phyloP scores from a whole-genome alignment of 2,329 filamentous ascomycete species.

The Penicillium freii region DNA sequence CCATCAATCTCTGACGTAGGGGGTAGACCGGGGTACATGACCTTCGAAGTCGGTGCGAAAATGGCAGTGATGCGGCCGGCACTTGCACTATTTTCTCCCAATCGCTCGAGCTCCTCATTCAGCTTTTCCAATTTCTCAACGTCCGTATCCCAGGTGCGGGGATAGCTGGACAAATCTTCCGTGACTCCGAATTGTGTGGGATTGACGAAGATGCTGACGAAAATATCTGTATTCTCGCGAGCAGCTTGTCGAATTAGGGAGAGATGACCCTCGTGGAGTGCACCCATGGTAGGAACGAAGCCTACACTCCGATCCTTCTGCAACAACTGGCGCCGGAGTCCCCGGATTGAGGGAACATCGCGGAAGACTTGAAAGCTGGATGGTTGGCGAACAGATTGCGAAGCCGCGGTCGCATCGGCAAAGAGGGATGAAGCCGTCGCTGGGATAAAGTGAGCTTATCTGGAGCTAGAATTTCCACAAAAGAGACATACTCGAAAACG shows the following conservation, averaged over 20 bases:
- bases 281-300: conserved; percentile 96
- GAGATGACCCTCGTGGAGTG: conserved; percentile 87
- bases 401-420: conserved; percentile 21
- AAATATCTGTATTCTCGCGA: conserved; percentile 76
- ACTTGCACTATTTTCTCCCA: conserved; percentile 38
- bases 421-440: conserved; percentile 27
- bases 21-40: conserved; percentile 85
- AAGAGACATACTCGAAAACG: conserved; percentile 30
- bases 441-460: conserved; percentile 17
- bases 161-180: conserved; percentile 87
- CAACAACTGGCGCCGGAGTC: conserved; percentile 65
- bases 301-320: conserved; percentile 70
- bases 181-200: conserved; percentile 90
- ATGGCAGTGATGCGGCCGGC: conserved; percentile 72
- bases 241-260: conserved; percentile 82
- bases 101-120: conserved; percentile 68
- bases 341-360: conserved; percentile 67
- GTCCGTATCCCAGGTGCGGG: conserved; percentile 83
- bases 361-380: conserved; percentile 62
- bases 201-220: conserved; percentile 93
- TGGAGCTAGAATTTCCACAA: background rate
- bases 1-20: conserved; percentile 69
- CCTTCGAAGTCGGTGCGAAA: conserved; percentile 76
- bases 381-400: conserved; percentile 20
- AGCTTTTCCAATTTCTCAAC: conserved; percentile 64